phyloP scores from a whole-genome alignment of 1,284 basidiomycete species.

The Somion occarium region DNA sequence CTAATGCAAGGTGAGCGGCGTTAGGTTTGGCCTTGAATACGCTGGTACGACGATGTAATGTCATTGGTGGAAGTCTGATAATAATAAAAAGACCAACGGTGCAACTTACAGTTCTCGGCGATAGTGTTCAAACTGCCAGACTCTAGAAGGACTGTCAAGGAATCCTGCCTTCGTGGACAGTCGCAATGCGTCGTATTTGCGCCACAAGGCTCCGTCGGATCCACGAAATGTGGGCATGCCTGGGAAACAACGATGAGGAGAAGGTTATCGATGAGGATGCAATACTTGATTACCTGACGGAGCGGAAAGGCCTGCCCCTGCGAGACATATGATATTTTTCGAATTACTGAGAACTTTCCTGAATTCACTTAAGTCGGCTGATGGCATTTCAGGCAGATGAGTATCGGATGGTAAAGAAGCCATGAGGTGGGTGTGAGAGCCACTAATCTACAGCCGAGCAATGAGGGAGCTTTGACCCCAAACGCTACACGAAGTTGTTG shows the following conservation, averaged over 20 bases:
- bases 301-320: conserved; percentile 58
- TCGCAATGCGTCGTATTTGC: conserved; percentile 48
- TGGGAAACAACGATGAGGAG: conserved; percentile 14
- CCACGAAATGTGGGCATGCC: conserved; percentile 62
- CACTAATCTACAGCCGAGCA: too few relatives aligned
- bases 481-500: too few relatives aligned
- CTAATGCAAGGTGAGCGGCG: conserved; percentile 49
- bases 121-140: conserved; percentile 67
- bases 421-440: too few relatives aligned
- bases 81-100: too few relatives aligned
- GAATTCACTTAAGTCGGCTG: not conserved
- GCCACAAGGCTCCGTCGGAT: conserved; percentile 51
- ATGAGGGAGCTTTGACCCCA: too few relatives aligned
- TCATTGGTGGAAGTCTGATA: not conserved
- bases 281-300: conserved; percentile 39
- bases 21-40: conserved; percentile 49
- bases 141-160: conserved; percentile 42
- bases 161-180: conserved; percentile 60
- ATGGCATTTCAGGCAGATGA: not conserved
- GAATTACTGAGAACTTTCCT: conserved; percentile 24
- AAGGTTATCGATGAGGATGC: not conserved
- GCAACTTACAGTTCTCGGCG: conserved; percentile 44
- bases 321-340: conserved; percentile 47
- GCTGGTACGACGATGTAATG: conserved; percentile 24
- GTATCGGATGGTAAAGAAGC: too few relatives aligned